phyloP scores from a whole-genome alignment of 2,329 filamentous ascomycete genomes.

The Hypoxylon sp. region DNA sequence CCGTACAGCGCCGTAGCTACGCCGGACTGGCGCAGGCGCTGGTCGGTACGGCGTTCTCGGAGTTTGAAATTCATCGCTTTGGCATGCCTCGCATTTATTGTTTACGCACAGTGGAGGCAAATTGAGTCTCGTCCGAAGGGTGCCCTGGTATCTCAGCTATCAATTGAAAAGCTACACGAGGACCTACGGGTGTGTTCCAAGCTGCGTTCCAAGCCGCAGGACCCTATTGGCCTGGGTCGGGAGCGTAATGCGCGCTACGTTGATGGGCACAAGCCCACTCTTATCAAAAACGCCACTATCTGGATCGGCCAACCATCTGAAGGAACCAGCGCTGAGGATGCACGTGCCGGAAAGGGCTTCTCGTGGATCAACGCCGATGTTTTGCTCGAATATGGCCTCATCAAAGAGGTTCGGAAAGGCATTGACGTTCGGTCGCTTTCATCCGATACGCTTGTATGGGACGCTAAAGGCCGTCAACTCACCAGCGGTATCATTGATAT shows the following conservation, averaged over 20 bases:
- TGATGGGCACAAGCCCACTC: slow-evolving; percentile 70
- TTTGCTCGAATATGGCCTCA: slow-evolving; percentile 72
- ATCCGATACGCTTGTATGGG: slow-evolving; percentile 65
- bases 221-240: slow-evolving; percentile 70
- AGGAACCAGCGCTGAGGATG: slow-evolving; percentile 68
- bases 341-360: slow-evolving; percentile 71
- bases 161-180: slow-evolving; percentile 65
- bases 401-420: slow-evolving; percentile 64
- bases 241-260: slow-evolving; percentile 73
- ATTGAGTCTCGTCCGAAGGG: slow-evolving; percentile 46
- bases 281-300: slow-evolving; percentile 77
- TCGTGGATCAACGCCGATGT: slow-evolving; percentile 74
- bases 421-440: slow-evolving; percentile 58
- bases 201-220: slow-evolving; percentile 68
- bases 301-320: slow-evolving; percentile 74
- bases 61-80: slow-evolving; percentile 61
- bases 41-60: slow-evolving; percentile 61
- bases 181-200: slow-evolving; percentile 70
- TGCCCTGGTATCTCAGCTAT: slow-evolving; percentile 57
- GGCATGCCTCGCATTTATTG: slow-evolving; percentile 66
- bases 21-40: slow-evolving; percentile 50
- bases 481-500: slow-evolving; percentile 80
- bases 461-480: slow-evolving; percentile 73
- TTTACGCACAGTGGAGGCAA: slow-evolving; percentile 65
- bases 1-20: slow-evolving; percentile 59